A percentile compares a stretch with the other conserved stretches of the same genome.
Conservation (phyloP, 208 protist genomes). For the Acanthamoeba royreba region DNA sequence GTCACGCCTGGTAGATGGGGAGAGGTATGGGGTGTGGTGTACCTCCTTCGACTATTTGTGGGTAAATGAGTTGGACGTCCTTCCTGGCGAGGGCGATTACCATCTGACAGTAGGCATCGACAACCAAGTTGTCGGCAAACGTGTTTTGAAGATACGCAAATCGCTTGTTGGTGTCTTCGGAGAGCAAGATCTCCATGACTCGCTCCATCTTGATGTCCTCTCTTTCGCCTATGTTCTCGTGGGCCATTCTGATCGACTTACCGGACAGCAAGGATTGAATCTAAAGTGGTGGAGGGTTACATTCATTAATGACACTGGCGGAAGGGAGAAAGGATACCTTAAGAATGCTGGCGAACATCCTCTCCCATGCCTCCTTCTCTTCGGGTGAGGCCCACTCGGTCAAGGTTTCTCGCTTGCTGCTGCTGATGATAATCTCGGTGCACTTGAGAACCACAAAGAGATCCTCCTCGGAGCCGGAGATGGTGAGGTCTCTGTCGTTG, state of each 20-base stretch:
- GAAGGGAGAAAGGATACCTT: too few species aligned
- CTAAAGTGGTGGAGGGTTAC: background rate
- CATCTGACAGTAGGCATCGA: background rate
- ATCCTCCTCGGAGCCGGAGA: background rate
- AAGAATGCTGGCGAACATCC: background rate
- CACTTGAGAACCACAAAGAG: background rate
- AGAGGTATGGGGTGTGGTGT: too few species aligned
- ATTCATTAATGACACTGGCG: too few species aligned
- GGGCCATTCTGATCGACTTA: background rate
- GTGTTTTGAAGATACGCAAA: background rate
- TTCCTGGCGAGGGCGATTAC: background rate
- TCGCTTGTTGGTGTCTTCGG: background rate
- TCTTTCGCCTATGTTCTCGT: background rate
- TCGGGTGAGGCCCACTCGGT: background rate
- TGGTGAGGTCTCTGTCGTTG: background rate
- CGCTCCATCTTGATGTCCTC: background rate
- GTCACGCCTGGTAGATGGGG: background rate
- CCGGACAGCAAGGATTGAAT: background rate
- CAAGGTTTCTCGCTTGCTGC: background rate
- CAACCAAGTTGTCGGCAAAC: background rate
- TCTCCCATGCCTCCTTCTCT: background rate
- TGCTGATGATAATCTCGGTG: background rate
- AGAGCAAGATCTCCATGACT: background rate
- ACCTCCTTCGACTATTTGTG: constrained; percentile 19
- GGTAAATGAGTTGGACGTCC: constrained; percentile 31